Evolutionary conservation across 306 rosid genomes (phyloP).

Genomic region (Gastrolobium bilobum): DNA sequence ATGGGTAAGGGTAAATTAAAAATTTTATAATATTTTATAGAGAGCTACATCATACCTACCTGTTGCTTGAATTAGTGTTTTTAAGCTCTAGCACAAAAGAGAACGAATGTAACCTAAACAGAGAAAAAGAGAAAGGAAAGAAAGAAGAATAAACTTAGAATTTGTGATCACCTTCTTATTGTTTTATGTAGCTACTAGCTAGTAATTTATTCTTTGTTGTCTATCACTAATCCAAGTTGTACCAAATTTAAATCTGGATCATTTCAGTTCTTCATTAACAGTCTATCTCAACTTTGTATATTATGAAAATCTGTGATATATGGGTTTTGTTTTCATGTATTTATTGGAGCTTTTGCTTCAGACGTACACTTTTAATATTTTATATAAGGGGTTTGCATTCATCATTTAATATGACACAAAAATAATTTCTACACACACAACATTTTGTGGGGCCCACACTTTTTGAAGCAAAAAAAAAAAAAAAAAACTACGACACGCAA

Average conservation of each 20-base stretch:
- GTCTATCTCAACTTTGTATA: neutral
- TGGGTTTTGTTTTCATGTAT: neutral
- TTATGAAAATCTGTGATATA: neutral
- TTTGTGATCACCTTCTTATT: neutral
- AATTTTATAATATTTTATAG: slow-evolving; percentile 49
- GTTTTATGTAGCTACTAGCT: neutral
- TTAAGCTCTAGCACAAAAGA: neutral
- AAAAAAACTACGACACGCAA: too few species aligned
- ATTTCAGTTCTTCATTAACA: neutral
- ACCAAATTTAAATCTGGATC: neutral
- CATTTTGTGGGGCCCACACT: too few species aligned
- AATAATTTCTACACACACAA: too few species aligned
- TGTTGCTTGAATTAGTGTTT: neutral
- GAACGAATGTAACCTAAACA: neutral
- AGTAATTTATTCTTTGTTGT: slow-evolving; percentile 4
- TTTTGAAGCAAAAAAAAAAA: too few species aligned
- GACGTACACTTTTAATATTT: too few species aligned
- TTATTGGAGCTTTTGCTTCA: neutral
- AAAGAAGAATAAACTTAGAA: neutral
- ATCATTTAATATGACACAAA: too few species aligned
- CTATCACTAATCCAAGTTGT: neutral
- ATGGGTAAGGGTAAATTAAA: slow-evolving; percentile 58
- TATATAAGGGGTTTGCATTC: too few species aligned
- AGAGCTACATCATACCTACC: neutral
- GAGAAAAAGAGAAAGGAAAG: neutral